These are phyloP conservation scores for Candida tetrigidarum DNA, from an alignment of 1,139 yeast genomes.

Conservation along the genomic window DNA sequence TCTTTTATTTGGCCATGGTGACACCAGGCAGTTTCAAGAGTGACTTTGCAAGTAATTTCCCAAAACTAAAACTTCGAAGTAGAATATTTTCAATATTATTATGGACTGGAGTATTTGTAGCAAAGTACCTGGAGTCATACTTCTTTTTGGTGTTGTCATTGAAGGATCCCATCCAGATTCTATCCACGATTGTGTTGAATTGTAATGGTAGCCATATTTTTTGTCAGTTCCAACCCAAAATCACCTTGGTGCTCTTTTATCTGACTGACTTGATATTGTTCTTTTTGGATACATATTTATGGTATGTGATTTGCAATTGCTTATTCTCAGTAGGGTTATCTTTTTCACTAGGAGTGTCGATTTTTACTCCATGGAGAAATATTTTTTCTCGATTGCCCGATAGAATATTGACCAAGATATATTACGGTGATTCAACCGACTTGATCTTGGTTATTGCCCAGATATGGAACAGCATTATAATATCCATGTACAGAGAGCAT, in stretches of 20 bases:
- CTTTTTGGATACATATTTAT: conserved; percentile 83
- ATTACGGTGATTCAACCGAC: conserved; percentile 51
- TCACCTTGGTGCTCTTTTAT: conserved; percentile 58
- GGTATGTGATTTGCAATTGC: conserved; percentile 87
- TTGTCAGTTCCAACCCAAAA: conserved; percentile 63
- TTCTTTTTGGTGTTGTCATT: conserved; percentile 78
- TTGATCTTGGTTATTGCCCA: conserved; percentile 58
- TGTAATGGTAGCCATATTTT: conserved; percentile 61
- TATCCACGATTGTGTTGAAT: conserved; percentile 59
- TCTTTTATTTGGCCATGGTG: conserved; percentile 58
- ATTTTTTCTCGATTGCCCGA: conserved; percentile 76
- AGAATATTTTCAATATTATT: conserved; percentile 60
- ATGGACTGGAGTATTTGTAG: conserved; percentile 71
- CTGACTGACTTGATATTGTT: conserved; percentile 74
- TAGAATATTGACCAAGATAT: conserved; percentile 67
- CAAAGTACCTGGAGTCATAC: conserved; percentile 81
- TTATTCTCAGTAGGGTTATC: conserved; percentile 72
- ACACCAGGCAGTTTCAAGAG: conserved; percentile 43
- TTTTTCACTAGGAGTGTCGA: conserved; percentile 74
- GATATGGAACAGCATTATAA: conserved; percentile 79
- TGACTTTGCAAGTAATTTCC: conserved; percentile 46
- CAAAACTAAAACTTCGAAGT: conserved; percentile 54
- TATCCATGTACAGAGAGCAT: conserved; percentile 80
- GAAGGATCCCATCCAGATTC: conserved; percentile 75
- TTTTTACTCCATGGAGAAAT: conserved; percentile 87